Percentiles rank a stretch among this genome's conserved stretches.
Conservation (phyloP, 306 rosid genomes). For the Parietaria judaica region DNA sequence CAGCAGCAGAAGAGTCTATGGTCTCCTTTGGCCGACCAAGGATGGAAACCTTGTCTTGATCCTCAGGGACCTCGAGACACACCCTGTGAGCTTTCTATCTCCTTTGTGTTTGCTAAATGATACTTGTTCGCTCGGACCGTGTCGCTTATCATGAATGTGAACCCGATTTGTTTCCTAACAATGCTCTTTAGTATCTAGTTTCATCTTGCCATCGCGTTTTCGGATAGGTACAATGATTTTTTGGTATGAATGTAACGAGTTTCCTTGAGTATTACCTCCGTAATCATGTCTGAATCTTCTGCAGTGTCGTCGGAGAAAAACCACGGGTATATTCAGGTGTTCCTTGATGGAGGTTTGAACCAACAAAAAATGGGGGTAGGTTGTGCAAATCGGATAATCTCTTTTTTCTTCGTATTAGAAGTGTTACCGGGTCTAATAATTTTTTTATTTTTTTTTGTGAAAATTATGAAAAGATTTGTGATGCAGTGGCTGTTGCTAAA, state of each 20-base stretch:
- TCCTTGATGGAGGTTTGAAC: slow-evolving; percentile 95
- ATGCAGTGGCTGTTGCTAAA: slow-evolving; percentile 95
- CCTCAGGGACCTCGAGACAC: slow-evolving; percentile 32
- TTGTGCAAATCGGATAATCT: neutral
- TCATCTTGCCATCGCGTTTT: no score
- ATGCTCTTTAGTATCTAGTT: no score
- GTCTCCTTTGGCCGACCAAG: slow-evolving; percentile 69
- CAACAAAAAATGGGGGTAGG: slow-evolving; percentile 98
- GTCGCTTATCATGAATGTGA: neutral
- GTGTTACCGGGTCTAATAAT: slow-evolving; percentile 1
- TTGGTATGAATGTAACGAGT: no score
- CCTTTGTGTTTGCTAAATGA: neutral
- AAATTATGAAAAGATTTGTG: slow-evolving; percentile 56
- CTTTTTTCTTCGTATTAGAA: neutral
- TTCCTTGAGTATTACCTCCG: neutral
- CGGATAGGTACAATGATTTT: no score
- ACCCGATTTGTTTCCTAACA: no score
- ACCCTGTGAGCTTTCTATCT: slow-evolving; percentile 37
- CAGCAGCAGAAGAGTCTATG: slow-evolving; percentile 49
- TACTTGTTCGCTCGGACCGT: neutral
- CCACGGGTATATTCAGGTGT: slow-evolving; percentile 78
- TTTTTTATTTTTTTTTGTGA: slow-evolving; percentile 3
- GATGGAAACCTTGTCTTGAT: slow-evolving; percentile 56
- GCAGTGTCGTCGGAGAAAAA: slow-evolving; percentile 56
- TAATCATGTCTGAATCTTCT: neutral